Base-by-base conservation (phyloP, 257 asterid species). In the Petunia secreta region DNA sequence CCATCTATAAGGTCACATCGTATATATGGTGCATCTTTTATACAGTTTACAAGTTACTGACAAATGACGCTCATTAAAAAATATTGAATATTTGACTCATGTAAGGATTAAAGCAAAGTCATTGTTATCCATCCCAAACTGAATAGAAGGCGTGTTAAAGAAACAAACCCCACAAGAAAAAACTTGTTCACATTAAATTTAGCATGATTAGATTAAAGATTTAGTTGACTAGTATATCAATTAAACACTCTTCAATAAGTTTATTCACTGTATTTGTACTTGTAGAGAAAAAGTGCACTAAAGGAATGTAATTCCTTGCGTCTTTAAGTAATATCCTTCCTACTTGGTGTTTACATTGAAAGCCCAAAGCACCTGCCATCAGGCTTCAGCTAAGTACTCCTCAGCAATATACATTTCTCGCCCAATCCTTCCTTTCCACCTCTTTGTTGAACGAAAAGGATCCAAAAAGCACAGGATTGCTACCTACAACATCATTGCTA, bases 361-460 rank as follows among this genome's bases (percentile, higher is more conserved):
- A 52, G 10, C 14, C 55, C 55, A 10, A 50, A 50, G 14, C 55
- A 11, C 55, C 55, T 52, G 10, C 15, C 8, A 52, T 1, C 55
- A 52, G 55, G 55, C 55, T 41, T 8, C 40, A 46, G 59, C 25
- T 2, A 11, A 5, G 1, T 39, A 64, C 25, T 25, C 25, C 25
- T 25, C 25, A 25, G 25, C 25, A 14, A 58, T 64, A 36, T 8
- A 37, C 2, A 40, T 63, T 63, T 10, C 46, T 46, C 41, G 76
- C 43, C 41, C 58, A 5, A 68, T 44, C 10, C 58, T 2, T 52
- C 14, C 55, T 9, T 52, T 68, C 16, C 16, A 68, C 57, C 41
- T 43, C 16, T 68, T 68, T 68, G 40, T 16, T 44, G n/a, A 68
- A 43, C 43, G 55, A 67, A n/a, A 67, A 43, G 57, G 39, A 67